A percentile compares a stretch with the other conserved stretches of the same genome.
phyloP scores from a whole-genome alignment of 768 basidiomycete genomes.

The Kwoniella mangroviensis region DNA sequence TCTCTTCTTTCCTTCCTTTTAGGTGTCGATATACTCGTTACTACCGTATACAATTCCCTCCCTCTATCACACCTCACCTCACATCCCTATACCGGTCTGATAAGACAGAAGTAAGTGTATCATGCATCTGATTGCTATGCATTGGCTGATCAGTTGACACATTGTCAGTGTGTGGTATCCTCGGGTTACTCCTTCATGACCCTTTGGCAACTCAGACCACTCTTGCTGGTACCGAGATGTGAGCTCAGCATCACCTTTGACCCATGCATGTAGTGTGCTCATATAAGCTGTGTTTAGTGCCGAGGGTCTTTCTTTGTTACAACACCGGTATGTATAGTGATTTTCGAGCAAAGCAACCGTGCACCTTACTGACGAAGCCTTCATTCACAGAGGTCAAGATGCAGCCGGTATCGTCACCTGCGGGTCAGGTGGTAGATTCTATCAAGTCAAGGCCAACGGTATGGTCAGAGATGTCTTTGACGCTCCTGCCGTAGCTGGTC shows the following conservation, averaged over 20 bases:
- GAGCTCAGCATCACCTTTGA: constrained; percentile 12
- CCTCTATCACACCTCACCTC: constrained; percentile 11
- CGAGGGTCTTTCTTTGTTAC: constrained; percentile 92
- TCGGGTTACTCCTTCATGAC: constrained; percentile 84
- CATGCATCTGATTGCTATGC: no score
- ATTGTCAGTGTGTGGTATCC: constrained; percentile 81
- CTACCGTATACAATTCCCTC: not conserved
- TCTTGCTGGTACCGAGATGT: constrained; percentile 83
- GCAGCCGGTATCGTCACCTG: constrained; percentile 97
- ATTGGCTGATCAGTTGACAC: not conserved
- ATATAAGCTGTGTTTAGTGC: constrained; percentile 45
- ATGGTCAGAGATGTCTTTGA: constrained; percentile 99
- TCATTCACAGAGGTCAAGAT: constrained; percentile 76
- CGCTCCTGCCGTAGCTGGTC: constrained; percentile 69
- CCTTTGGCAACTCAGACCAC: constrained; percentile 61
- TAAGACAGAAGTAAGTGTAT: constrained; percentile 12
- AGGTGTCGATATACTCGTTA: constrained; percentile 9
- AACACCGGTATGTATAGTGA: constrained; percentile 65
- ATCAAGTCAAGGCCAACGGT: constrained; percentile 98
- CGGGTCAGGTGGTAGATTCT: constrained; percentile 90
- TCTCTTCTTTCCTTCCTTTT: constrained; percentile 10
- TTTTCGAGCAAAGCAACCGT: no score
- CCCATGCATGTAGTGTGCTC: not conserved
- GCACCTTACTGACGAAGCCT: not conserved
- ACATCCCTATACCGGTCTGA: not conserved